A percentile compares a stretch with the other conserved stretches of the same genome.
phyloP scores from a whole-genome alignment of 2,329 filamentous ascomycete species.

The Colletotrichum coccodes region DNA sequence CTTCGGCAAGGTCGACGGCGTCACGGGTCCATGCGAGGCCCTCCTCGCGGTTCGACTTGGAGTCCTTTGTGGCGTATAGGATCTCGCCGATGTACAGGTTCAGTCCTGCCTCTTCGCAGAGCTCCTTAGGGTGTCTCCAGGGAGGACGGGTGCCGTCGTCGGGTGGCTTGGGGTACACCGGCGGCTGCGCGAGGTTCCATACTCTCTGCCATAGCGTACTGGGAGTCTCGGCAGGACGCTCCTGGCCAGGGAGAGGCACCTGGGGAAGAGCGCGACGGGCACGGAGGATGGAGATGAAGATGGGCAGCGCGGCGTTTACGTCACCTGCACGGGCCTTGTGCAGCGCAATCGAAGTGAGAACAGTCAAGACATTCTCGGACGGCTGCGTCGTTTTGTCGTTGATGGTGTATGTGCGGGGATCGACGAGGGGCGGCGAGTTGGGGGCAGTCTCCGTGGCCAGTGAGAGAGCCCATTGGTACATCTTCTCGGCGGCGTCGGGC shows the following conservation, averaged over 20 bases:
- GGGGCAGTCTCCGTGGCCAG: conserved; percentile 71
- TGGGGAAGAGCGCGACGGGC: conserved; percentile 73
- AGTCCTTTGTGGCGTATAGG: conserved; percentile 75
- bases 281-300: conserved; percentile 85
- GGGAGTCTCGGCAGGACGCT: conserved; percentile 3
- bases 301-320: conserved; percentile 77
- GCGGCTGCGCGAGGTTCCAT: conserved; percentile 49
- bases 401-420: conserved; percentile 72
- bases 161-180: conserved; percentile 76
- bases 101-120: conserved; percentile 86
- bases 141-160: conserved; percentile 76
- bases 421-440: conserved; percentile 53
- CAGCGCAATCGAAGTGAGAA: conserved; percentile 81
- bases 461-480: conserved; percentile 81
- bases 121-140: conserved; percentile 69
- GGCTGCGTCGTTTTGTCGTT: conserved; percentile 66
- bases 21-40: conserved; percentile 92
- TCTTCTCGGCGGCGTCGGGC: conserved; percentile 72
- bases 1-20: conserved; percentile 83
- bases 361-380: conserved; percentile 79
- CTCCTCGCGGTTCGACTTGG: conserved; percentile 63
- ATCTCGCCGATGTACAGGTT: conserved; percentile 96
- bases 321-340: conserved; percentile 79
- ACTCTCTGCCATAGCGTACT: conserved; percentile 23
- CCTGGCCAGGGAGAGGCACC: conserved; percentile 39